Evolutionary conservation across 148 eudicot genomes (phyloP).

Genomic region (Cornus suecica): DNA sequence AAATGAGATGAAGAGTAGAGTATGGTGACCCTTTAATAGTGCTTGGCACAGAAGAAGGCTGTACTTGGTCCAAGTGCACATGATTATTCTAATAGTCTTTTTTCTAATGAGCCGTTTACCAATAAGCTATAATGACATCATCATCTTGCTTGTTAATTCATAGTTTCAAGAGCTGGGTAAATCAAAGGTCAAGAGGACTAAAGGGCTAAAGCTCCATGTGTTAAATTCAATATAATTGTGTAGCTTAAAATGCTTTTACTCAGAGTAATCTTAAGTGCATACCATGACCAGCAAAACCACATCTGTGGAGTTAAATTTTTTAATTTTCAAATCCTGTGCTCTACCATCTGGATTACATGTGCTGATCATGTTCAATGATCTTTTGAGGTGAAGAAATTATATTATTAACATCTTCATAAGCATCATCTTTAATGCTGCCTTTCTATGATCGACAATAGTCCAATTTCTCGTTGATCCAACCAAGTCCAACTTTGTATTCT

Average conservation of each 20-base stretch:
- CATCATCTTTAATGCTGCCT: background rate
- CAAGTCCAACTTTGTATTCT: background rate
- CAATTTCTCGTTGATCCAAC: background rate
- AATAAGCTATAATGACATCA: background rate
- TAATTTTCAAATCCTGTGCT: background rate
- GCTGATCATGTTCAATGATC: background rate
- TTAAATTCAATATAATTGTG: too few species aligned
- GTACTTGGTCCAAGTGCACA: constrained; percentile 1
- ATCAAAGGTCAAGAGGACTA: background rate
- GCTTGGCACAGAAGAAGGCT: background rate
- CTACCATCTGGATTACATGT: background rate
- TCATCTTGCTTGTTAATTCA: background rate
- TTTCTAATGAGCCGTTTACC: background rate
- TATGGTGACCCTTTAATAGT: background rate
- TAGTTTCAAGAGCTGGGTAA: background rate
- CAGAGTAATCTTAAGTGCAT: too few species aligned
- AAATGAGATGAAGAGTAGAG: background rate
- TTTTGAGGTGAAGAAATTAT: too few species aligned
- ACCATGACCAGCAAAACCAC: too few species aligned
- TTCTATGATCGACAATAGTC: background rate
- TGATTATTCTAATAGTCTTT: background rate
- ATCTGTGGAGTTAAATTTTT: too few species aligned
- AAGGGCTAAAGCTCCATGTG: background rate
- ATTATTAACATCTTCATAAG: background rate
- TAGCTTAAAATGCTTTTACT: too few species aligned